Base-by-base conservation (phyloP, 2,329 filamentous ascomycete genomes). In the Paraconiothyrium sp. region DNA sequence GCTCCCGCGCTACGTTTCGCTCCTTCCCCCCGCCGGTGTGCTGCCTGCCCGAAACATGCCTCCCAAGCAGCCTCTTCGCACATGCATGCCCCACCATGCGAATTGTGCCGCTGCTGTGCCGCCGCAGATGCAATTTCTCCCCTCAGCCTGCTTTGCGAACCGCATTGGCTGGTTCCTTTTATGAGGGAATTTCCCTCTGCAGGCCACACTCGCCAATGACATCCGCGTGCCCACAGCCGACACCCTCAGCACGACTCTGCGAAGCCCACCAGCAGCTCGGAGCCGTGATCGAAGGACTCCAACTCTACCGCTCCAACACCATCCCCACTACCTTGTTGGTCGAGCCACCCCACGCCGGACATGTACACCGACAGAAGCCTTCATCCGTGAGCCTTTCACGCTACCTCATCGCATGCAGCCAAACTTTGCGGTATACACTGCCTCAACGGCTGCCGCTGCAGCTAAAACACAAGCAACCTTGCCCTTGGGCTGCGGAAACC, bases 151-250 rank as follows among this genome's bases (percentile, higher is more conserved):
- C 55, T 34, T 27, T 9, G 22, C 37, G 56, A 44, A 30, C 32
- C n/a, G 57, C 52, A 64, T 64, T 64, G 63, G 59, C 61, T 58
- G 57, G 57, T 27, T 30, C 35, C 49, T 48, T 24, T 52, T 11
- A 58, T 59, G 55, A 52, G 48, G 32, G 52, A 46, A 54, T 61
- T 60, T 54, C 44, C n/a, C 39, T 44, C 58, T 59, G 60, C 63
- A 60, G 16, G 59, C 48, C 50, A 54, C 49, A 46, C 22, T 61
- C 58, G 20, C 61, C 52, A 41, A 49, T 51, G 27, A 49, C 47
- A 46, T 54, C 47, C 14, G 37, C 35, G n/a, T 16, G 27, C n/a
- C 30, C 44, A 22, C 43, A 34, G 22, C 39, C 49, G 57, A 48
- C 60, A 60, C 49, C 32, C 37, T 56, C 54, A 54, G 43, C 35